Evolutionary conservation across 2,329 filamentous ascomycete genomes (phyloP).

Genomic region (Dactylellina haptotyla): DNA sequence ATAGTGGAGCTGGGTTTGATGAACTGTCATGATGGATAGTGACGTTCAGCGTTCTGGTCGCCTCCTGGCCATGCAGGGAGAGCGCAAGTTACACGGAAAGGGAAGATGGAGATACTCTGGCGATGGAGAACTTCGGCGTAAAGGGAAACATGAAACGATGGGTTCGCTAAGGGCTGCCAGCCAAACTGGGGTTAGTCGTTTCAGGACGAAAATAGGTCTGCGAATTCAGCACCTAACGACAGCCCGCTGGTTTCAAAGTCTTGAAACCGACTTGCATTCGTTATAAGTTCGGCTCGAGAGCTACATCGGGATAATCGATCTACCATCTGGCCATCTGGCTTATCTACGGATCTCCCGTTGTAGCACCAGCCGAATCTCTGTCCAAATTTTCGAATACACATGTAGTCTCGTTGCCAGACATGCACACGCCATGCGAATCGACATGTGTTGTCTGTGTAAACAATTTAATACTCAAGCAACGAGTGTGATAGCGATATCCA

Average conservation of each 20-base stretch:
- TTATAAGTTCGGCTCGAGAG: conserved; percentile 33
- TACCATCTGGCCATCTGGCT: too few species aligned
- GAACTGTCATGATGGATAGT: conserved; percentile 22
- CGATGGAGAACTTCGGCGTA: conserved; percentile 4
- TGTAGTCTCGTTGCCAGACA: too few species aligned
- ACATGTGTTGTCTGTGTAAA: too few species aligned
- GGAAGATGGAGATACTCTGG: conserved; percentile 7
- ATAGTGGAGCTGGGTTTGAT: conserved; percentile 28
- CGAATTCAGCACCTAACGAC: conserved; percentile 22
- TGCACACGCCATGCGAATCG: too few species aligned
- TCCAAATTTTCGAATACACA: too few species aligned
- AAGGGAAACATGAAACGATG: conserved; percentile 30
- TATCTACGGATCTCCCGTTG: neutral
- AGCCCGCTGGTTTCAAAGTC: conserved; percentile 29
- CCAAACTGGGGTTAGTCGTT: conserved; percentile 10
- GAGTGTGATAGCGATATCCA: too few species aligned
- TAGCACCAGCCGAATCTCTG: neutral
- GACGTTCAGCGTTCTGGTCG: neutral
- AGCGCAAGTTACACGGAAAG: conserved; percentile 32
- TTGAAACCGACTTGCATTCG: conserved; percentile 16
- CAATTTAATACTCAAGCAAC: too few species aligned
- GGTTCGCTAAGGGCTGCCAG: conserved; percentile 45
- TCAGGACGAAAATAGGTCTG: conserved; percentile 45
- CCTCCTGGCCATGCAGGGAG: conserved; percentile 49
- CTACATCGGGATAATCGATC: conserved; percentile 29